A percentile compares a stretch with the other conserved stretches of the same genome.
Evolutionary conservation across 192 early-diverging fungal species (phyloP).

Genomic region (Chytriomyces sp.): DNA sequence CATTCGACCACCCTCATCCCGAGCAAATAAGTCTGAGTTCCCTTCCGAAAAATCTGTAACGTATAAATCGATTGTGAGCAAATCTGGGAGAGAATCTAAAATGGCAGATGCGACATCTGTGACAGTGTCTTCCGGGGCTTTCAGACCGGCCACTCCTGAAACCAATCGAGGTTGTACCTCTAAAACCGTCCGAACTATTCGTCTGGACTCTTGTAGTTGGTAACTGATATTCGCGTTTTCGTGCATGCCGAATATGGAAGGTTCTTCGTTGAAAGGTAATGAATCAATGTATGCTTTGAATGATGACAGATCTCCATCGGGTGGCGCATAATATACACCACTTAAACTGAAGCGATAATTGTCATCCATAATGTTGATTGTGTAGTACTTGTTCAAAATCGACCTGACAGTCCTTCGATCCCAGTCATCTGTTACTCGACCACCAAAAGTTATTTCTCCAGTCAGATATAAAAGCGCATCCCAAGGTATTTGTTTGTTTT

Average conservation of each 20-base stretch:
- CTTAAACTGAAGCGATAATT: slow-evolving; percentile 53
- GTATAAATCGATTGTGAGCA: slow-evolving; percentile 48
- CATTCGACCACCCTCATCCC: slow-evolving; percentile 55
- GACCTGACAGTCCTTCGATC: slow-evolving; percentile 57
- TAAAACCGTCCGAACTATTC: slow-evolving; percentile 55
- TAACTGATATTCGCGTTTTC: slow-evolving; percentile 70
- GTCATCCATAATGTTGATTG: slow-evolving; percentile 52
- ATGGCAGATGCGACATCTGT: slow-evolving; percentile 49
- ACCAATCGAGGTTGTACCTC: slow-evolving; percentile 62
- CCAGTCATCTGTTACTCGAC: slow-evolving; percentile 67
- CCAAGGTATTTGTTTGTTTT: slow-evolving; percentile 56
- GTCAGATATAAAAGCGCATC: slow-evolving; percentile 61
- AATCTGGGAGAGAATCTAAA: slow-evolving; percentile 51
- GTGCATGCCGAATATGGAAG: slow-evolving; percentile 68
- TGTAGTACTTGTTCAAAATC: slow-evolving; percentile 57
- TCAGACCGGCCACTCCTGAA: slow-evolving; percentile 42
- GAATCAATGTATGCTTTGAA: slow-evolving; percentile 58
- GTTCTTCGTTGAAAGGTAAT: slow-evolving; percentile 62
- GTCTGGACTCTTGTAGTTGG: slow-evolving; percentile 60
- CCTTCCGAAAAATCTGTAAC: slow-evolving; percentile 4
- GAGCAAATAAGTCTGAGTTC: slow-evolving; percentile 50
- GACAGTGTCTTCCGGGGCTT: slow-evolving; percentile 55
- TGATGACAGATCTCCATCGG: slow-evolving; percentile 49
- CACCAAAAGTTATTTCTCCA: slow-evolving; percentile 67
- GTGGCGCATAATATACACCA: slow-evolving; percentile 60